Base-by-base conservation (phyloP, 106 monocot species). In the Dendrobium officinale region DNA sequence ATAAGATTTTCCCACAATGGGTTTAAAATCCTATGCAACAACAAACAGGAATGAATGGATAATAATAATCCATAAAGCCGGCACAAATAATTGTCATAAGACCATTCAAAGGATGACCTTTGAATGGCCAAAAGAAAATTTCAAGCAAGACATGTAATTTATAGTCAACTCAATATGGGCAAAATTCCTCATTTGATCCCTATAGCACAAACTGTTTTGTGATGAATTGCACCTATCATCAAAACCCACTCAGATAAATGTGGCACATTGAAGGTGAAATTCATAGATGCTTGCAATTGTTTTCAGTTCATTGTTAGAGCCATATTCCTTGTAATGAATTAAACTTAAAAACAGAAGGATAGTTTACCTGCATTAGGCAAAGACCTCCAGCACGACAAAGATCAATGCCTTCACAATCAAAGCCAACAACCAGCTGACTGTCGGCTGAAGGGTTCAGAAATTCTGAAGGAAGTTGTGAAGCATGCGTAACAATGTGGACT, bases 351-450 rank as follows among this genome's bases (percentile, higher is more conserved):
- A 31, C 3, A 49, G 24, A n/a, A 76, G 31, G 19, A 67, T 47
- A 67, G 54, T 15, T 79, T 66, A 91, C 95, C 98, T 98, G 98
- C 89, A 98, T 98, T 61, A 98, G 74, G 82, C 98, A 98, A 75
- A 98, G 94, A 76, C 85, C 68, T 77, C 98, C 98, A 81, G 84
- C 18, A 47, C 92, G 83, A 55, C 92, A 98, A 67, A 98, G 92
- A 67, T 98, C 98, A 44, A 98, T 88, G 72, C 98, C 98, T 82
- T 95, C 98, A 83, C 98, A 98, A 78, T 98, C 98, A 86, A 98
- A 88, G 56, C 98, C 98, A 84, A 98, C 87, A 10, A 98, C 86
- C 79, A 95, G 68, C 70, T 83, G 85, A 59, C 68, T 91, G 44
- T 86, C 91, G 73, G 67, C 59, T 72, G 95, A 92, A 4, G 94